Percentiles rank a stretch among this genome's conserved stretches.
Conservation (phyloP, 169 alveolate genomes). For the Amoebophrya sp. region DNA sequence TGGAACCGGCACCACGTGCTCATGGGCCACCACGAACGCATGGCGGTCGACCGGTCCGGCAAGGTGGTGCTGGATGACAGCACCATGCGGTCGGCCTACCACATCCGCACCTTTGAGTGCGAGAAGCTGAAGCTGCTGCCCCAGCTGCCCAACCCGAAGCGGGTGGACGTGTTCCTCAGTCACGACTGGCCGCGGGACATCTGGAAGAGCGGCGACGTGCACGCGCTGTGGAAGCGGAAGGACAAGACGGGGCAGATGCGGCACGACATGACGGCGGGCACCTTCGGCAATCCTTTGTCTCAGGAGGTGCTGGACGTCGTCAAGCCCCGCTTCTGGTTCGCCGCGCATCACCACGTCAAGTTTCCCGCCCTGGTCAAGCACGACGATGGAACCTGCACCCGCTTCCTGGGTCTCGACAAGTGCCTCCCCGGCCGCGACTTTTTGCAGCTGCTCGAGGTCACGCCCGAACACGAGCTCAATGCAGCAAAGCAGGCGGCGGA, state of each 20-base stretch:
- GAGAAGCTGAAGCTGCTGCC: background rate
- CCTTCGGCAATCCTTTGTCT: background rate
- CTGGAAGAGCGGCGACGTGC: background rate
- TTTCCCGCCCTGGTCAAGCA: background rate
- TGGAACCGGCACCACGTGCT: background rate
- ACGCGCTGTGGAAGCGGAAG: background rate
- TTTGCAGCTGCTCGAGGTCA: background rate
- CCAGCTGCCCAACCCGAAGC: background rate
- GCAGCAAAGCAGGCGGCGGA: too few relatives aligned
- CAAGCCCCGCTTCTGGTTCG: background rate
- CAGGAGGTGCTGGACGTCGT: background rate
- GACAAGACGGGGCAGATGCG: background rate
- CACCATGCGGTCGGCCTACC: background rate
- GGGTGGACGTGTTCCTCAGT: background rate
- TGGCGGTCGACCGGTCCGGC: background rate
- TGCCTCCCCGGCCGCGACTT: background rate
- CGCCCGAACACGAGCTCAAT: background rate
- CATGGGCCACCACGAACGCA: background rate
- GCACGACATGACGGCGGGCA: background rate
- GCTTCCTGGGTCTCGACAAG: background rate
- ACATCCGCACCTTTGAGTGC: background rate
- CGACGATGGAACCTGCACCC: background rate
- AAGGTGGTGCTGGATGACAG: background rate
- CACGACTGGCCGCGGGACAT: background rate
- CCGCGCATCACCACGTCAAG: background rate